phyloP scores from a whole-genome alignment of 495 filamentous ascomycete species.

The Cenococcum geophilum region DNA sequence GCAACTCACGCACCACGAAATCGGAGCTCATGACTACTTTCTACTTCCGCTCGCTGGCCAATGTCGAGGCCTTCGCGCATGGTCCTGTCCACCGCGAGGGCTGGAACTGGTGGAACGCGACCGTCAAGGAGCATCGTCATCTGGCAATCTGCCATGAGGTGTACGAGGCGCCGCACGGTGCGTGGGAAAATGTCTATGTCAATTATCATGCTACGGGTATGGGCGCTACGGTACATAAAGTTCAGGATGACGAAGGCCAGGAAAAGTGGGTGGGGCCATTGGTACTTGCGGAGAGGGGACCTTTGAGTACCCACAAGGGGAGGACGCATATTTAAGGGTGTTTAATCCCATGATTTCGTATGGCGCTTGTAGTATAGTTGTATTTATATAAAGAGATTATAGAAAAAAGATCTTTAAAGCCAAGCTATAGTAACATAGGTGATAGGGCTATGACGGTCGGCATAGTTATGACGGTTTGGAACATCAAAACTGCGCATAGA shows the following conservation, averaged over 20 bases:
- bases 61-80: constrained; percentile 48
- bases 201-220: constrained; percentile 9
- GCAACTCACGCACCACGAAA: constrained; percentile 23
- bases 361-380: too few relatives aligned
- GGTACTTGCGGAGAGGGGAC: not conserved
- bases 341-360: not conserved
- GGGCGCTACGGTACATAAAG: not conserved
- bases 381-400: too few relatives aligned
- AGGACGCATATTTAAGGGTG: not conserved
- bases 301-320: not conserved
- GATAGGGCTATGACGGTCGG: too few relatives aligned
- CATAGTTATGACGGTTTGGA: too few relatives aligned
- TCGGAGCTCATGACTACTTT: constrained; percentile 41
- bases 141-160: constrained; percentile 47
- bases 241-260: not conserved
- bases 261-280: not conserved
- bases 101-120: constrained; percentile 45
- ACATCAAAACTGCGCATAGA: too few relatives aligned
- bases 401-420: too few relatives aligned
- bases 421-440: too few relatives aligned
- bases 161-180: constrained; percentile 39
- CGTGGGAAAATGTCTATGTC: constrained; percentile 46
- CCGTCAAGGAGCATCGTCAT: constrained; percentile 39
- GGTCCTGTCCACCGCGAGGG: constrained; percentile 41
- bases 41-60: constrained; percentile 39